phyloP scores from a whole-genome alignment of 2,329 filamentous ascomycete species.

The Calonectria pseudoreteaudii region DNA sequence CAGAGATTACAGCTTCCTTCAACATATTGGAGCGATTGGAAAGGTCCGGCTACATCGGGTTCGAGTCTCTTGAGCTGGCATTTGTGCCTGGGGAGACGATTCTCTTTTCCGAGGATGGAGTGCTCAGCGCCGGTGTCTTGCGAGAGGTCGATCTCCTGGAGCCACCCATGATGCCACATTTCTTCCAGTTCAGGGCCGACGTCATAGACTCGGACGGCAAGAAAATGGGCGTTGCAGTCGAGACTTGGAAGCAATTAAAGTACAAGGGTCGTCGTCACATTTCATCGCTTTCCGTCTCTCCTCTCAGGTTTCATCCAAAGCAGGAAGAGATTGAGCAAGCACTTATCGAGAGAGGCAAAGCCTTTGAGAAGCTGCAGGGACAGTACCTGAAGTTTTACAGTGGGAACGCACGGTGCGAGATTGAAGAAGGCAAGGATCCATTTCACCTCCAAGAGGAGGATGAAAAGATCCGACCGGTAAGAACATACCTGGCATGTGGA shows the following conservation, averaged over 20 bases:
- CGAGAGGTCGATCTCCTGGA: not conserved
- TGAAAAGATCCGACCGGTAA: not conserved
- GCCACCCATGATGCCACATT: not conserved
- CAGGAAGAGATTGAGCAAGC: not conserved
- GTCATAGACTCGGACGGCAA: not conserved
- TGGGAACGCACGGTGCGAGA: not conserved
- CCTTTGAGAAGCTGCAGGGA: conserved; percentile 3
- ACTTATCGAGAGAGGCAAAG: not conserved
- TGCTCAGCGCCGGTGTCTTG: not conserved
- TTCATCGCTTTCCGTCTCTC: not conserved
- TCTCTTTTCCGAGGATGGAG: not conserved
- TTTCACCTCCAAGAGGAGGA: not conserved
- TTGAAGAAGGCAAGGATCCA: not conserved
- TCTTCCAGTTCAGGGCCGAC: not conserved
- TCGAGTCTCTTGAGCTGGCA: not conserved
- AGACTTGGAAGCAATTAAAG: not conserved
- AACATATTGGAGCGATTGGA: not conserved
- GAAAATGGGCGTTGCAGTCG: not conserved
- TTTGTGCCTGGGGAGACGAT: not conserved
- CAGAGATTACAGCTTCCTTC: not conserved
- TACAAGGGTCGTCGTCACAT: not conserved
- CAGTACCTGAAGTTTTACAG: not conserved
- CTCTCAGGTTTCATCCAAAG: not conserved
- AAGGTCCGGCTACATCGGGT: not conserved
- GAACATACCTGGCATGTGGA: not conserved